These are phyloP conservation scores for sunflower (Helianthus annuus) DNA, from an alignment of 129 eudicot species.

Conservation along the genomic window DNA sequence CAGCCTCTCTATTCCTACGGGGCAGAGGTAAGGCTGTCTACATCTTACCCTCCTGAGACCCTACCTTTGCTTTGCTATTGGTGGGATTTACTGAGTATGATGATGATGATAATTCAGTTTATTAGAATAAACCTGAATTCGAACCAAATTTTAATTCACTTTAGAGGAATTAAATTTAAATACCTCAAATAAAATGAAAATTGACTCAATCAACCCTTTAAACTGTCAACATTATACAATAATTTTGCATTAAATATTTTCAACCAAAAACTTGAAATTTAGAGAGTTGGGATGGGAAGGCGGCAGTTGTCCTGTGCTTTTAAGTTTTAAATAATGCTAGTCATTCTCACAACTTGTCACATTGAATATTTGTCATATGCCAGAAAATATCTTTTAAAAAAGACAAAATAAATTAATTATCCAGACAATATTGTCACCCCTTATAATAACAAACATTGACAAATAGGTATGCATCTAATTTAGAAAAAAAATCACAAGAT, in stretches of 20 bases:
- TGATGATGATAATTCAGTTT: too few species aligned
- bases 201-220: too few species aligned
- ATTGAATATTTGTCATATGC: neutral
- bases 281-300: neutral
- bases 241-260: neutral
- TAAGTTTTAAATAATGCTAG: neutral
- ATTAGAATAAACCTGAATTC: too few species aligned
- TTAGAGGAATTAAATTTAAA: too few species aligned
- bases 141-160: too few species aligned
- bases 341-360: neutral
- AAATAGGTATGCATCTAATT: neutral
- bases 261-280: neutral
- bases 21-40: too few species aligned
- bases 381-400: neutral
- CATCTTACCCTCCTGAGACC: too few species aligned
- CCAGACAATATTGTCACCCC: neutral
- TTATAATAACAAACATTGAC: neutral
- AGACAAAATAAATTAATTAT: neutral
- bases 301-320: slow-evolving; percentile 4
- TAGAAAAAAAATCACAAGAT: neutral
- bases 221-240: neutral
- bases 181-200: too few species aligned
- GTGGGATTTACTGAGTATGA: too few species aligned
- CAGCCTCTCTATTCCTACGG: too few species aligned
- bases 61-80: too few species aligned